Evolutionary conservation across 2,329 filamentous ascomycete species (phyloP), one percentile per base, ranked within the genome.

Genomic region (Xylogone sp.): DNA sequence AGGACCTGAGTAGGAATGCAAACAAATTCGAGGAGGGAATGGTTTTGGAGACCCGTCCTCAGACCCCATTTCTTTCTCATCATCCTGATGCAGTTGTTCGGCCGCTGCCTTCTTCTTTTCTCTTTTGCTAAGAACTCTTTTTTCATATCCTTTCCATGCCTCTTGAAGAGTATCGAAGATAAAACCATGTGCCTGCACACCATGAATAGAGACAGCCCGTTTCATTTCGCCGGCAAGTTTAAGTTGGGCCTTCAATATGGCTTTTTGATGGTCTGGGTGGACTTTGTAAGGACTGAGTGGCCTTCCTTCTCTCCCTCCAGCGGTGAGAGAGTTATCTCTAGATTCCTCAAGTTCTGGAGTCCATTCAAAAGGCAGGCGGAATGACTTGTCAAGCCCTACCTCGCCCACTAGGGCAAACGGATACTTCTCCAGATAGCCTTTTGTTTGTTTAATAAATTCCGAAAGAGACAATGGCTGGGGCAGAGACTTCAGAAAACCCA

Each of bases 1-100:
- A 5, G 86, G 80, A 0, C 90, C 93, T 45, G 88, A 95, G 69
- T 91, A 99, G 0, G 92, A 97, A 69, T 99, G 94, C 53, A 99
- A 81, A 65, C 94, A 99, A 65, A 97, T 86, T 8, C 92, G 77
- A 1, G 92, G 91, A 3, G 94, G 92, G 60, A 87, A 97, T 0
- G 88, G 86, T 53, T 78, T 83, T 1, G 74, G 60, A 62, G 12
- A 66, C 61, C 22, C 64, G 60, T 18, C 65, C 62, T 48, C 51
- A 7, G 44, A 34, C 31, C 66, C 63, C 0, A 71, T 62, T 2
- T 73, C 69, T 13, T 64, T 58, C 5, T 56, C 48, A 27, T 70
- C 68, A 20, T 71, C 69, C 2, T 68, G 65, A 12, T 53, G 53
- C 12, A 42, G 48, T n/a, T 56, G 53, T 12, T 56, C 49, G 8